Base-by-base conservation (phyloP, 2,329 filamentous ascomycete species). In the Polytolypa hystricis region DNA sequence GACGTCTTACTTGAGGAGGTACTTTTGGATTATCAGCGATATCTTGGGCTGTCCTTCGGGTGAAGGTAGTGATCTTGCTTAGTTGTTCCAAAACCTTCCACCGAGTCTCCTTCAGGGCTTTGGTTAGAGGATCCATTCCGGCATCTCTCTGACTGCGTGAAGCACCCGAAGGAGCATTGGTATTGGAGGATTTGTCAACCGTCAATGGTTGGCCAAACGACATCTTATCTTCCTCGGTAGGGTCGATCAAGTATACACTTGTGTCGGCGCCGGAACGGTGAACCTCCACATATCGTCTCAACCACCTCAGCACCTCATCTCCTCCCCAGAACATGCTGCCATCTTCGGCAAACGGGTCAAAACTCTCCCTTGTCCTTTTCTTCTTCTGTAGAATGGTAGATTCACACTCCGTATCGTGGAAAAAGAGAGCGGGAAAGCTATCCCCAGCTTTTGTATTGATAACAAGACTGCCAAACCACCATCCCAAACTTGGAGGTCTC, bases 11-110 rank as follows among this genome's bases (percentile, higher is more conserved):
- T 57, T 95, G 89, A 0, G 86, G 86, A 5, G 93, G 93, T 27
- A 98, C 57, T 44, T 84, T 87, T 10, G 85, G 84, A 55, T 94
- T 94, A 15, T 98, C 89, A 23, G 85, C 77, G 30, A 96, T 76
- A 33, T 93, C 86, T 50, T 94, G 85, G 0, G 91, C 91, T 0
- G 93, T 93, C 42, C 89, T 74, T 38, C 87, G 69, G 0, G 91
- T 95, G 52, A 98, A 95, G 0, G 86, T 96, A 1, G 91, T 98
- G 31, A 98, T 91, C 57, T 93, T 91, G 62, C 86, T 93, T 52
- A 98, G 82, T 58, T 93, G 91, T 60, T 98, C 91, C 65, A 98
- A 74, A 39, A 98, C 79, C 46, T 84, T 95, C 91, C 91, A 98
- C 21, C 87, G 77, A 0, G 89, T 85, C 57, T 96, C 87, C 57